Base-by-base conservation (phyloP, 257 asterid species). In the Rubia yunnanensis region DNA sequence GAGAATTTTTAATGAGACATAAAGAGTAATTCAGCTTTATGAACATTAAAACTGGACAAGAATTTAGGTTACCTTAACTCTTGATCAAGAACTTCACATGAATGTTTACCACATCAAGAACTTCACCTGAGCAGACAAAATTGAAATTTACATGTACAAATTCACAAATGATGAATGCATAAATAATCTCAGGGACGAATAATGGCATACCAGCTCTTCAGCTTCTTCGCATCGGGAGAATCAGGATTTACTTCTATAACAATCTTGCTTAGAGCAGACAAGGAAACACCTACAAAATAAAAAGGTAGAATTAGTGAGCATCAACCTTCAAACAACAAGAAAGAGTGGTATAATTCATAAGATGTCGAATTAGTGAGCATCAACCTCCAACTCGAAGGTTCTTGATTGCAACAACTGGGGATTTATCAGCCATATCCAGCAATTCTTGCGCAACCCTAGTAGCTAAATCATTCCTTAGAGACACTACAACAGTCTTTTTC, bases 321-420 rank as follows among this genome's bases (percentile, higher is more conserved):
- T 35, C 15, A 73, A 26, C 18, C 57, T 0, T 22, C 7, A 52
- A 49, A 27, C 3, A 23, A 10, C 1, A 13, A 35, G 46, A 27
- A 23, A 34, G 30, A 8, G 13, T 35, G 63, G 23, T 46, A 27
- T 49, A 14, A 8, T 53, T 20, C 18, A 15, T 0, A 32, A 18
- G 36, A 31, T 32, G 22, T 49, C 15, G 44, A n/a, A n/a, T n/a
- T n/a, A n/a, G n/a, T n/a, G n/a, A n/a, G n/a, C n/a, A n/a, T 26
- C 20, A 1, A 10, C 90, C 99, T 58, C 96, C 95, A 76, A 94
- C 99, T 85, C 64, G 83, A 10, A 94, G 86, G 66, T 94, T 85
- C 79, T 88, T 94, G 44, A 94, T 86, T 23, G 99, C 99, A 72
- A 90, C 91, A 1, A 94, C 86, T 18, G 98, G 98, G 35, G 92